Conservation (phyloP, 371 early-diverging fungal genomes). For the Rhizopus arrhizus region DNA sequence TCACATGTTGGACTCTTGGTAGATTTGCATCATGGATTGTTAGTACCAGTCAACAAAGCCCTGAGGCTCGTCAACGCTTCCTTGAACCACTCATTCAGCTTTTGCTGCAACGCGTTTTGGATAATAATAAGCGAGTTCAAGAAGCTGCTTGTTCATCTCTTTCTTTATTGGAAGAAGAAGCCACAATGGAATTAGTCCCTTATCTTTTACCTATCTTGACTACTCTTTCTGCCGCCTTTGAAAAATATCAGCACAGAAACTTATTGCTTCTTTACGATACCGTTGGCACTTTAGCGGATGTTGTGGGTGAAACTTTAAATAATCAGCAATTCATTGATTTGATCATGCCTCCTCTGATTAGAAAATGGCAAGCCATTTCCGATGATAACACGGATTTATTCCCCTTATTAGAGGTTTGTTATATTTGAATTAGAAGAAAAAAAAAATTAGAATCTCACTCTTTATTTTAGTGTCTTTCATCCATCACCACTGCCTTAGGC, state of each 20-base stretch:
- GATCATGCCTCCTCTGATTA: slow-evolving; percentile 83
- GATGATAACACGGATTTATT: slow-evolving; percentile 86
- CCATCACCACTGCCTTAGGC: slow-evolving; percentile 85
- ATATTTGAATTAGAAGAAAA: not conserved
- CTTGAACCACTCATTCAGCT: slow-evolving; percentile 80
- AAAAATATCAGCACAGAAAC: slow-evolving; percentile 89
- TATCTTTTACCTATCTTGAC: slow-evolving; percentile 82
- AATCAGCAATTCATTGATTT: slow-evolving; percentile 72
- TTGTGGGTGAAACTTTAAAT: slow-evolving; percentile 79
- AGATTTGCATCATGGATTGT: slow-evolving; percentile 84
- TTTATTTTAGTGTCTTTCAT: slow-evolving; percentile 75
- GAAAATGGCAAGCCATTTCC: slow-evolving; percentile 74
- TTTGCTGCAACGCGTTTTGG: slow-evolving; percentile 76
- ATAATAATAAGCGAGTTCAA: slow-evolving; percentile 93
- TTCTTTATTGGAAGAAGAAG: slow-evolving; percentile 89
- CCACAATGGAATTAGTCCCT: slow-evolving; percentile 72
- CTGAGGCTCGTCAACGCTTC: slow-evolving; percentile 67
- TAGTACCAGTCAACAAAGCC: slow-evolving; percentile 50
- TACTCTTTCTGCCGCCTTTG: slow-evolving; percentile 77
- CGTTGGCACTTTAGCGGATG: slow-evolving; percentile 90
- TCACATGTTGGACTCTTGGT: slow-evolving; percentile 96
- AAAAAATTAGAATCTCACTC: too few relatives aligned
- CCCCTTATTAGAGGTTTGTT: slow-evolving; percentile 81
- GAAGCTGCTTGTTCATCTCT: slow-evolving; percentile 93
- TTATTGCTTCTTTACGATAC: slow-evolving; percentile 90